phyloP scores from a whole-genome alignment of 202 grass and related monocot species.

The Carex arenaria region DNA sequence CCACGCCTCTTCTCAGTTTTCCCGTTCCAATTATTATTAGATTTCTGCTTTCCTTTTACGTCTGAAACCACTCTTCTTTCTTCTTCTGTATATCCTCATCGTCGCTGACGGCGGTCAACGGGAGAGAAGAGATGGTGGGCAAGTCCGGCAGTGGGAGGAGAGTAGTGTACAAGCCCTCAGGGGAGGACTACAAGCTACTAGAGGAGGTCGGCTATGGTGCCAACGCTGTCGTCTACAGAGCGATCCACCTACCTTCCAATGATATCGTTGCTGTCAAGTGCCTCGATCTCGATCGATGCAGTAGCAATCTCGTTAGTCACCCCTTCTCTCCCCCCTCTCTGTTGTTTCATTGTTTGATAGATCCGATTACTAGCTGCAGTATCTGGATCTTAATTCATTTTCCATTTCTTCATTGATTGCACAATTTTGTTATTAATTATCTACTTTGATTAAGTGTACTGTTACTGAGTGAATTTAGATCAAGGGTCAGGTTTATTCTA shows the following conservation, averaged over 20 bases:
- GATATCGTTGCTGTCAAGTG: slow-evolving; percentile 86
- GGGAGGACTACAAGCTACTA: slow-evolving; percentile 57
- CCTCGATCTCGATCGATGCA: slow-evolving; percentile 99
- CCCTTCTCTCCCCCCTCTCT: background rate
- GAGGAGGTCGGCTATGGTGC: slow-evolving; percentile 93
- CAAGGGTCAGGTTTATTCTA: background rate
- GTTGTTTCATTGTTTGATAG: slow-evolving; percentile 18
- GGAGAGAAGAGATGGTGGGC: slow-evolving; percentile 39
- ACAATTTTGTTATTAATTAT: background rate
- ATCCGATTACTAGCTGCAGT: slow-evolving; percentile 30
- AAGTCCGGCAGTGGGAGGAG: slow-evolving; percentile 22
- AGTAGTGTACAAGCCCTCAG: slow-evolving; percentile 51
- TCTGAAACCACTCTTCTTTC: background rate
- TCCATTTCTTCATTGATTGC: background rate
- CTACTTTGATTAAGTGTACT: background rate
- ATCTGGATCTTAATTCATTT: background rate
- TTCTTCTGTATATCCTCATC: background rate
- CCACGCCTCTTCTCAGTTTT: background rate
- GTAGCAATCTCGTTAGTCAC: slow-evolving; percentile 82
- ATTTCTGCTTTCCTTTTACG: slow-evolving; percentile 1
- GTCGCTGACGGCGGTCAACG: slow-evolving; percentile 33
- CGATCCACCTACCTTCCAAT: slow-evolving; percentile 62
- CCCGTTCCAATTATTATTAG: slow-evolving; percentile 10
- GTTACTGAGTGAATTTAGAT: background rate
- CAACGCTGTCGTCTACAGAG: slow-evolving; percentile 85